Evolutionary conservation across 257 asterid species (phyloP).

Genomic region (Verbascum thapsus): DNA sequence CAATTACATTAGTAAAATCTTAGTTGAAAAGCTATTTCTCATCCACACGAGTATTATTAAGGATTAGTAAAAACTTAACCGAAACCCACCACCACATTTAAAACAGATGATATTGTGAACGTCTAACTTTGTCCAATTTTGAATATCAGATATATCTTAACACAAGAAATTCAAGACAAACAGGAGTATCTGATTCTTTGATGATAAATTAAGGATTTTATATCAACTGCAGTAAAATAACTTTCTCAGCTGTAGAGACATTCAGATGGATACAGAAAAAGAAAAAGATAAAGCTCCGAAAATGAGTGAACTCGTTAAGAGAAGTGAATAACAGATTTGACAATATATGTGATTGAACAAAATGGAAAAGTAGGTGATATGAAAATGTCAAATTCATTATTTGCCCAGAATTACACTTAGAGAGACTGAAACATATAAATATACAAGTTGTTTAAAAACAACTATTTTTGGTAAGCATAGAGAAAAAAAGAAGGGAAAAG

Average conservation of each 20-base stretch:
- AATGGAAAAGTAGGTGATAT: conserved; percentile 9
- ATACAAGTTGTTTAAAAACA: conserved; percentile 19
- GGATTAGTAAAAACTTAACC: no score
- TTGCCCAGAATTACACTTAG: conserved; percentile 12
- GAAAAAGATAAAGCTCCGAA: conserved; percentile 24
- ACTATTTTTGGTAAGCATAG: background rate
- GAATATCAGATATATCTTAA: background rate
- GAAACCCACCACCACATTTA: no score
- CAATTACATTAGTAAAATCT: background rate
- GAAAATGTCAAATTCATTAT: conserved; percentile 18
- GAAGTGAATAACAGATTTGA: background rate
- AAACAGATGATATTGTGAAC: background rate
- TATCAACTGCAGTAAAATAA: conserved; percentile 23
- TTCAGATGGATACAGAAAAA: conserved; percentile 11
- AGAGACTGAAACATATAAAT: conserved; percentile 13
- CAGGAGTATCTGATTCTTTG: background rate
- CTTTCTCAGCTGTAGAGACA: conserved; percentile 19
- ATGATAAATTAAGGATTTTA: conserved; percentile 11
- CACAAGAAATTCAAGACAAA: conserved; percentile 4
- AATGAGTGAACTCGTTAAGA: conserved; percentile 17
- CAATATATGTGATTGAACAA: conserved; percentile 16
- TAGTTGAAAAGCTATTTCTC: background rate
- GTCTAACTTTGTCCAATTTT: background rate
- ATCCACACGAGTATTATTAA: no score
- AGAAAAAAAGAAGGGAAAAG: conserved; percentile 12